Percentiles rank a stretch among this genome's conserved stretches.
phyloP scores from a whole-genome alignment of 106 monocot species.

The Narthecium ossifragum region DNA sequence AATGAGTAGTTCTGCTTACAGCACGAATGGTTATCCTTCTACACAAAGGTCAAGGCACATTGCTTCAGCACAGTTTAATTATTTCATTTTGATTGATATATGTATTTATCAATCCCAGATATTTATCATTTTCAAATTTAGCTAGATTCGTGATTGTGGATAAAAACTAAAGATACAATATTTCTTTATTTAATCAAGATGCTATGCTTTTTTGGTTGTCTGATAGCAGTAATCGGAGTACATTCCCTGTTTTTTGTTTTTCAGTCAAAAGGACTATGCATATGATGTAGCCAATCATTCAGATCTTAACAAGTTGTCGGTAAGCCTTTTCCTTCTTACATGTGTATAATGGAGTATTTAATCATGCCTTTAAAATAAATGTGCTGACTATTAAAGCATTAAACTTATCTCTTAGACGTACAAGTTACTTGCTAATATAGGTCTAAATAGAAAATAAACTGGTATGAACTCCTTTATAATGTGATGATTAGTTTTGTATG shows the following conservation, averaged over 20 bases:
- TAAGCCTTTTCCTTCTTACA: conserved; percentile 7
- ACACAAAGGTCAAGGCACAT: conserved; percentile 90
- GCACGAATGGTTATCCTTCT: conserved; percentile 71
- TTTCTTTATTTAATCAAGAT: background rate
- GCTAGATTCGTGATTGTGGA: no score
- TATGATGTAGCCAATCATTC: conserved; percentile 18
- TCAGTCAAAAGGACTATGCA: conserved; percentile 29
- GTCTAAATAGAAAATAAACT: no score
- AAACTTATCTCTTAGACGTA: no score
- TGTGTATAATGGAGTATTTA: no score
- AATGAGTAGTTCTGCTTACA: conserved; percentile 76
- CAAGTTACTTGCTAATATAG: no score
- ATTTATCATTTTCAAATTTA: no score
- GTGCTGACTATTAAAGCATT: no score
- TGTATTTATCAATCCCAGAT: no score
- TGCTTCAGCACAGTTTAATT: conserved; percentile 38
- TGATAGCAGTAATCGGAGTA: background rate
- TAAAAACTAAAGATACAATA: no score
- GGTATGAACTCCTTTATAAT: no score
- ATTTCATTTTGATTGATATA: conserved; percentile 6
- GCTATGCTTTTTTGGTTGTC: background rate
- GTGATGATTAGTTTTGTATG: no score
- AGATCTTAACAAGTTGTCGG: conserved; percentile 16
- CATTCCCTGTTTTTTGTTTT: conserved; percentile 3
- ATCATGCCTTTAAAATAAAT: no score